A percentile compares a stretch with the other conserved stretches of the same genome.
Conservation (phyloP, 441 rosid genomes). For the Erysimum cheiri region DNA sequence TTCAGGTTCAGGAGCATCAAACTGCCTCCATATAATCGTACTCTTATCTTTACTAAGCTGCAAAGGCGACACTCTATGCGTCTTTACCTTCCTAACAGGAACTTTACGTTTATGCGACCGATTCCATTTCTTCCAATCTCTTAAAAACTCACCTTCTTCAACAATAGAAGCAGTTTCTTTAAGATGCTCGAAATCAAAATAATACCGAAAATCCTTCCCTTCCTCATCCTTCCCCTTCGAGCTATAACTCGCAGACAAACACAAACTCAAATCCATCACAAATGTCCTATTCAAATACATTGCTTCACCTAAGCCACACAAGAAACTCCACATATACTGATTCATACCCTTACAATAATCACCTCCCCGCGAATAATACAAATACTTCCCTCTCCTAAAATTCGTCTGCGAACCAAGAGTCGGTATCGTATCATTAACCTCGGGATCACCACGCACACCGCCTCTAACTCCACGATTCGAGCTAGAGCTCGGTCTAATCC, state of each 20-base stretch:
- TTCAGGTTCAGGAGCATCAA: constrained; percentile 87
- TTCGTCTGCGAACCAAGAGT: constrained; percentile 67
- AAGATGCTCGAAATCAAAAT: constrained; percentile 96
- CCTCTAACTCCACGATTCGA: constrained; percentile 37
- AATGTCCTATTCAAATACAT: constrained; percentile 89
- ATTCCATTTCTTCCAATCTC: constrained; percentile 87
- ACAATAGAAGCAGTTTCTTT: constrained; percentile 81
- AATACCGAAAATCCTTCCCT: constrained; percentile 88
- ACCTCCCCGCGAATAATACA: constrained; percentile 90
- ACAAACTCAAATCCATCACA: constrained; percentile 88
- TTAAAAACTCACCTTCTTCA: constrained; percentile 77
- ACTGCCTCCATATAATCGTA: constrained; percentile 84
- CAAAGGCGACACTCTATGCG: constrained; percentile 71
- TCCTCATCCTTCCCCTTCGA: constrained; percentile 78
- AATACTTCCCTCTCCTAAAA: constrained; percentile 80
- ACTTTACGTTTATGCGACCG: constrained; percentile 63
- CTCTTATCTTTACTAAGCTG: constrained; percentile 78
- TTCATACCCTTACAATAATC: constrained; percentile 98
- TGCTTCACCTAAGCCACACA: constrained; percentile 96
- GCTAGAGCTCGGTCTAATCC: constrained; percentile 48
- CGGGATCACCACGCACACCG: constrained; percentile 57
- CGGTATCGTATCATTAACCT: constrained; percentile 88
- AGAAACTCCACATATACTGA: constrained; percentile 95
- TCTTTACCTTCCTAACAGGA: constrained; percentile 67
- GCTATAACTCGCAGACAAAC: constrained; percentile 72